Conservation (phyloP, 805 yeast genomes). For the Saccharomycopsis lassenensis region DNA sequence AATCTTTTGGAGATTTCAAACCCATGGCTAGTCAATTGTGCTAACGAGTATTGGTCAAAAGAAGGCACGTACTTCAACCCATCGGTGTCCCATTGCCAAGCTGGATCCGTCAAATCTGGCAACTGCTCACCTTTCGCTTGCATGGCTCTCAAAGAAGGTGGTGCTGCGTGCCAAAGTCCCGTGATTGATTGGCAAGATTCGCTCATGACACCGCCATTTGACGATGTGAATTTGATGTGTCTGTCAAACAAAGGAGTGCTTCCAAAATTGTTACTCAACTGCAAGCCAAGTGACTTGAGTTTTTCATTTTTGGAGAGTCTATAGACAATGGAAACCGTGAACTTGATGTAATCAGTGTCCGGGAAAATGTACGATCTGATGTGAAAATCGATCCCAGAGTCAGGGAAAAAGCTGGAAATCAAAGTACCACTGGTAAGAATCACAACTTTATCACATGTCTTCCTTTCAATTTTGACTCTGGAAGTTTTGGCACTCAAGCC, state of each 20-base stretch:
- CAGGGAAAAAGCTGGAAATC: not conserved
- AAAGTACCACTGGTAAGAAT: not conserved
- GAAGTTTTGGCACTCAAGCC: too few species aligned
- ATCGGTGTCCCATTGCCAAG: too few species aligned
- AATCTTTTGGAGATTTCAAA: too few species aligned
- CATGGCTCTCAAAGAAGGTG: too few species aligned
- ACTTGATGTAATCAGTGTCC: slow-evolving; percentile 4
- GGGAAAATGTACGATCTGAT: slow-evolving; percentile 8
- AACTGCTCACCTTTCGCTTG: too few species aligned
- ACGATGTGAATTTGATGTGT: slow-evolving; percentile 5
- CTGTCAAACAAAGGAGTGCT: slow-evolving; percentile 7
- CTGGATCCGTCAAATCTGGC: too few species aligned
- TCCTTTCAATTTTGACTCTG: too few species aligned
- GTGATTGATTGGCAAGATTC: slow-evolving; percentile 8
- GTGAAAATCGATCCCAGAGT: slow-evolving; percentile 7
- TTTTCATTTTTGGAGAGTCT: slow-evolving; percentile 2
- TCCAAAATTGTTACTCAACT: not conserved
- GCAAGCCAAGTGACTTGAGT: slow-evolving; percentile 5
- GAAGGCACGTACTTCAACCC: too few species aligned
- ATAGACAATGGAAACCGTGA: slow-evolving; percentile 7
- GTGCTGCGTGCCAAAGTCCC: slow-evolving; percentile 7
- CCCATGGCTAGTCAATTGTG: too few species aligned
- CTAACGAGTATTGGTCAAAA: too few species aligned
- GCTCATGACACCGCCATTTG: slow-evolving; percentile 4
- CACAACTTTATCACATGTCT: too few species aligned